Evolutionary conservation across 139 green algal genomes (phyloP).

Genomic region (Coelastrella sp.): DNA sequence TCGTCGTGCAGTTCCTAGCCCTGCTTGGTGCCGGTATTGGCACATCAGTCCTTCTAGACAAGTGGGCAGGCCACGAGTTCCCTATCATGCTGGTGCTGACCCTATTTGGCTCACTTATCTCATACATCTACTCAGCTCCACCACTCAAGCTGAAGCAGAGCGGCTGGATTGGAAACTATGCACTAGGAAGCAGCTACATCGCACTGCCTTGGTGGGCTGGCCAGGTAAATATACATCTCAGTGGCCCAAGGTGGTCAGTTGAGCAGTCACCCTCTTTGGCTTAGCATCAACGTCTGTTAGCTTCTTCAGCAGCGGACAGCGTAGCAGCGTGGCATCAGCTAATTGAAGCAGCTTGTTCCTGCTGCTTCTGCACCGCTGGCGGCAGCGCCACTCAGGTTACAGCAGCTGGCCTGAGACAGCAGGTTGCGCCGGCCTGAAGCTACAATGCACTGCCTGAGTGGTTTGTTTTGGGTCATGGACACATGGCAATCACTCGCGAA

Average conservation of each 20-base stretch:
- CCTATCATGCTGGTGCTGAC: slow-evolving; percentile 82
- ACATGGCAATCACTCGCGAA: too few species aligned
- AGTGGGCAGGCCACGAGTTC: slow-evolving; percentile 76
- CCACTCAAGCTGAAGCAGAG: slow-evolving; percentile 98
- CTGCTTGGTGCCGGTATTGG: slow-evolving; percentile 92
- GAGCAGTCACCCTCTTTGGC: too few species aligned
- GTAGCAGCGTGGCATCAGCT: not conserved
- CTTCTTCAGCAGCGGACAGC: not conserved
- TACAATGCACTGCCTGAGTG: too few species aligned
- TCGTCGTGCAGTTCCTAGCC: slow-evolving; percentile 89
- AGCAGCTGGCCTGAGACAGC: too few species aligned
- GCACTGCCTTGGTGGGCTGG: slow-evolving; percentile 96
- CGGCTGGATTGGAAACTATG: slow-evolving; percentile 97
- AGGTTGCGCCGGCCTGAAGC: too few species aligned
- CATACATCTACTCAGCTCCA: slow-evolving; percentile 99
- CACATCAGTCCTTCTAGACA: slow-evolving; percentile 87
- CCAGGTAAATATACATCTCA: slow-evolving; percentile 68
- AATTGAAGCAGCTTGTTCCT: too few species aligned
- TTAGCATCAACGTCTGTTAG: too few species aligned
- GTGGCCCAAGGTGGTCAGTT: not conserved
- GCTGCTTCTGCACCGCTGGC: too few species aligned
- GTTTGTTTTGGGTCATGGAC: too few species aligned
- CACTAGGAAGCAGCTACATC: slow-evolving; percentile 95
- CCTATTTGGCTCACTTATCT: slow-evolving; percentile 95
- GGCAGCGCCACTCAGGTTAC: too few species aligned